Evolutionary conservation across 1,284 basidiomycete species (phyloP).

Genomic region (Exobasidium cylindrosporum): DNA sequence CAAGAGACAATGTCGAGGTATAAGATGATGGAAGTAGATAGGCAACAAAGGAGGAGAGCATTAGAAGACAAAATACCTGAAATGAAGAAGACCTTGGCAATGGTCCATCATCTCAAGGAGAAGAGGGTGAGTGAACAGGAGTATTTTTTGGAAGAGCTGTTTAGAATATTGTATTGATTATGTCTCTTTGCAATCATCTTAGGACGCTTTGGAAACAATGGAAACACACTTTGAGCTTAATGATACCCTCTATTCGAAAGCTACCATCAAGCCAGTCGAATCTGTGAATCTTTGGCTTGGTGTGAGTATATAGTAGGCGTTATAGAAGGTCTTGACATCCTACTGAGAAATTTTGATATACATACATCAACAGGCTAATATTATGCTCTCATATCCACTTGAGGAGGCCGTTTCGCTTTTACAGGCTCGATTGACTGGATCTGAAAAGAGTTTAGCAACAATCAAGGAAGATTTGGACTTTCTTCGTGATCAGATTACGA

Average conservation of each 20-base stretch:
- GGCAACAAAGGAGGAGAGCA: slow-evolving; percentile 73
- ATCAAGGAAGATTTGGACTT: slow-evolving; percentile 88
- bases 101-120: slow-evolving; percentile 72
- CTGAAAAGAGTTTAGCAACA: slow-evolving; percentile 68
- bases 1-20: slow-evolving; percentile 96
- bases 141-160: too few relatives aligned
- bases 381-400: slow-evolving; percentile 92
- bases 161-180: neutral
- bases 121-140: slow-evolving; percentile 61
- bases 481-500: slow-evolving; percentile 87
- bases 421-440: slow-evolving; percentile 71
- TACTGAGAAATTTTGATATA: slow-evolving; percentile 1
- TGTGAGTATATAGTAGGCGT: slow-evolving; percentile 59
- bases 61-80: slow-evolving; percentile 95
- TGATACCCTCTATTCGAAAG: slow-evolving; percentile 90
- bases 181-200: slow-evolving; percentile 2
- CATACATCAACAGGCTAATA: slow-evolving; percentile 59
- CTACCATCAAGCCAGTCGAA: slow-evolving; percentile 79
- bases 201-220: slow-evolving; percentile 62
- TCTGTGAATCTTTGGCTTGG: slow-evolving; percentile 94
- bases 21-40: slow-evolving; percentile 91
- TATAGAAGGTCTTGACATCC: neutral
- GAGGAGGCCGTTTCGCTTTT: slow-evolving; percentile 76
- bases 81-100: slow-evolving; percentile 84
- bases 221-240: slow-evolving; percentile 91